Percentiles rank a stretch among this genome's conserved stretches.
These are phyloP conservation scores for Clavaria fumosa DNA, from an alignment of 768 basidiomycete genomes.

Conservation along the genomic window DNA sequence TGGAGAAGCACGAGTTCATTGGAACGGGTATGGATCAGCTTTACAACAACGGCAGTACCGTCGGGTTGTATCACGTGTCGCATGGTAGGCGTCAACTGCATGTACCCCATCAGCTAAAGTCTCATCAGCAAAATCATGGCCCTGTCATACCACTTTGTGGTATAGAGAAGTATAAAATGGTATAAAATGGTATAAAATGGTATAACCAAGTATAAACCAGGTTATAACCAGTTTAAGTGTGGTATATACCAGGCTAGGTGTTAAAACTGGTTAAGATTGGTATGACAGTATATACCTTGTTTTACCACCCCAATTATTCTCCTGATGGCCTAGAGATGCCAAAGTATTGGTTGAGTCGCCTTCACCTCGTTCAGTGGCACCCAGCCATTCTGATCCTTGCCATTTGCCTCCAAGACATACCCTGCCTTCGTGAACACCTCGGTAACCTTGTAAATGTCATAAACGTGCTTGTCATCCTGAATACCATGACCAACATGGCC, in stretches of 20 bases:
- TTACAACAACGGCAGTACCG: slow-evolving; percentile 1
- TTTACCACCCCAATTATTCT: too few relatives aligned
- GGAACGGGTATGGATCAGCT: slow-evolving; percentile 1
- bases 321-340: not conserved
- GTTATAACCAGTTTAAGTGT: too few relatives aligned
- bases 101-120: slow-evolving; percentile 2
- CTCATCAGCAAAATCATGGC: too few relatives aligned
- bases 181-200: too few relatives aligned
- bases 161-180: too few relatives aligned
- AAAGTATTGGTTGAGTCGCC: slow-evolving; percentile 1
- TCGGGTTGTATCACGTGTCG: slow-evolving; percentile 1
- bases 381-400: slow-evolving; percentile 5
- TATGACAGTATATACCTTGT: too few relatives aligned
- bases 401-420: slow-evolving; percentile 2
- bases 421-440: slow-evolving; percentile 2
- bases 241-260: too few relatives aligned
- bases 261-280: too few relatives aligned
- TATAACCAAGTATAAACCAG: too few relatives aligned
- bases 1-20: slow-evolving; percentile 7
- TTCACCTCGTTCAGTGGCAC: slow-evolving; percentile 2
- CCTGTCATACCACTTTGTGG: too few relatives aligned
- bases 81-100: slow-evolving; percentile 1
- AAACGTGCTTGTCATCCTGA: slow-evolving; percentile 1
- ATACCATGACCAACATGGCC: not conserved
- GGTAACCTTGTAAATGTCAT: slow-evolving; percentile 2